These are phyloP conservation scores for Linderina pennispora DNA, from an alignment of 192 early-diverging fungal genomes.

Conservation along the genomic window DNA sequence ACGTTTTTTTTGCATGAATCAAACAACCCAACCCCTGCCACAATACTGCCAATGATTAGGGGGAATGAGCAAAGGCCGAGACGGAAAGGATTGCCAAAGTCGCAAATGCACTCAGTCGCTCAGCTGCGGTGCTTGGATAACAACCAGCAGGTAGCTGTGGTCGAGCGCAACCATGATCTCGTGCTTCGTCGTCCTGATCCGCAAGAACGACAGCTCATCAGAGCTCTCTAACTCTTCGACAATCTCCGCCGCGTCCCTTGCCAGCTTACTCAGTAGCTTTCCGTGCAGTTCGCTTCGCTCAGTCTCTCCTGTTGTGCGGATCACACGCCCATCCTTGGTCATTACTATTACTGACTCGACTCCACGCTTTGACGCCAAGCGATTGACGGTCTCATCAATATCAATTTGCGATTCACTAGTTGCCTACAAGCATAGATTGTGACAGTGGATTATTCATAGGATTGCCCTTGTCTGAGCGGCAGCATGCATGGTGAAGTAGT, in stretches of 20 bases:
- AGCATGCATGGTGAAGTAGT: no score
- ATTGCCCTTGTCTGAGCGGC: no score
- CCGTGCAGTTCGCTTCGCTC: conserved; percentile 77
- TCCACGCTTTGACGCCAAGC: conserved; percentile 81
- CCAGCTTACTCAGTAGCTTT: conserved; percentile 75
- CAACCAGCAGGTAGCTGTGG: conserved; percentile 38
- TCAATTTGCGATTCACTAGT: conserved; percentile 45
- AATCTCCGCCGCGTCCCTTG: conserved; percentile 66
- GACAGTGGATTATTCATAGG: no score
- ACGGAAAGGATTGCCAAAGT: no score
- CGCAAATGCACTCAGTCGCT: no score
- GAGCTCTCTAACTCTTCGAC: conserved; percentile 80
- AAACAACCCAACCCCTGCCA: no score
- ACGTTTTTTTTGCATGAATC: no score
- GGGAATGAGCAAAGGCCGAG: no score
- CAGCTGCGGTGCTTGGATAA: conserved; percentile 41
- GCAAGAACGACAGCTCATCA: conserved; percentile 92
- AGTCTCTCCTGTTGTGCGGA: conserved; percentile 80
- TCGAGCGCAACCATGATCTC: conserved; percentile 94
- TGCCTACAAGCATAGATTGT: no score
- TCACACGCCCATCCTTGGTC: conserved; percentile 86
- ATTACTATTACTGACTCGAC: conserved; percentile 89
- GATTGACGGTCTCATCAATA: conserved; percentile 92
- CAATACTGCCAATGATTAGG: no score
- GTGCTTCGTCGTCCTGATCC: conserved; percentile 90